Percentiles rank a stretch among this genome's conserved stretches.
These are phyloP conservation scores for Penicillium longicatenatum DNA, from an alignment of 495 filamentous ascomycete species.

Conservation along the genomic window DNA sequence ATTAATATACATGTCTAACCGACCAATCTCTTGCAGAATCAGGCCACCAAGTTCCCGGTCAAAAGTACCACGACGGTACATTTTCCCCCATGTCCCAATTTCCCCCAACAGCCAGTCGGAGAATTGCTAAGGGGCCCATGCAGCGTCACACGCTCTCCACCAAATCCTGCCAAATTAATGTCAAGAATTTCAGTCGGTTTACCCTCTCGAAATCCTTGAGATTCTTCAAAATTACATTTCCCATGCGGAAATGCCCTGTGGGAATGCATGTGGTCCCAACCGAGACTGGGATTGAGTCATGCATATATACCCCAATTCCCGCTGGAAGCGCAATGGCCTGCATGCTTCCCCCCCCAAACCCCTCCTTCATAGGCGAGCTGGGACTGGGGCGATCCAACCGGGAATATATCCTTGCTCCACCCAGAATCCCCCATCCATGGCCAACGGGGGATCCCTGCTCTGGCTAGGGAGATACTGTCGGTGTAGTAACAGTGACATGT, in stretches of 20 bases:
- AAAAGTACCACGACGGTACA: background rate
- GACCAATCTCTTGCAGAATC: background rate
- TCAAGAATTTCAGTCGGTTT: background rate
- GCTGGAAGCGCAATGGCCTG: constrained; percentile 17
- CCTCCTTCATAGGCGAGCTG: constrained; percentile 1
- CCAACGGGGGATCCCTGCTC: background rate
- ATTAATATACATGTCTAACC: background rate
- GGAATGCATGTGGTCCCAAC: constrained; percentile 27
- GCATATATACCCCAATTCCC: constrained; percentile 11
- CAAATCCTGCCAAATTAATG: background rate
- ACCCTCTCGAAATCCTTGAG: background rate
- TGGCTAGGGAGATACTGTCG: background rate
- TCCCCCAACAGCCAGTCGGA: constrained; percentile 15
- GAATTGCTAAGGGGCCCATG: constrained; percentile 18
- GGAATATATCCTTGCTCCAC: constrained; percentile 1
- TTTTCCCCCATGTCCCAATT: background rate
- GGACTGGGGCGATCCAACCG: background rate
- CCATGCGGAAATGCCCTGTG: constrained; percentile 24
- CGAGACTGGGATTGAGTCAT: constrained; percentile 19
- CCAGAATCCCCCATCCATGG: background rate
- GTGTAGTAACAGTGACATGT: constrained; percentile 12
- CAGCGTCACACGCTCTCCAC: constrained; percentile 13
- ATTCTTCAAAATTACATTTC: background rate
- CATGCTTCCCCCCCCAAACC: constrained; percentile 2
- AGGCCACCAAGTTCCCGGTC: background rate